These are phyloP conservation scores for Helicostylum pulchrum DNA, from an alignment of 192 early-diverging fungal species.

Conservation along the genomic window DNA sequence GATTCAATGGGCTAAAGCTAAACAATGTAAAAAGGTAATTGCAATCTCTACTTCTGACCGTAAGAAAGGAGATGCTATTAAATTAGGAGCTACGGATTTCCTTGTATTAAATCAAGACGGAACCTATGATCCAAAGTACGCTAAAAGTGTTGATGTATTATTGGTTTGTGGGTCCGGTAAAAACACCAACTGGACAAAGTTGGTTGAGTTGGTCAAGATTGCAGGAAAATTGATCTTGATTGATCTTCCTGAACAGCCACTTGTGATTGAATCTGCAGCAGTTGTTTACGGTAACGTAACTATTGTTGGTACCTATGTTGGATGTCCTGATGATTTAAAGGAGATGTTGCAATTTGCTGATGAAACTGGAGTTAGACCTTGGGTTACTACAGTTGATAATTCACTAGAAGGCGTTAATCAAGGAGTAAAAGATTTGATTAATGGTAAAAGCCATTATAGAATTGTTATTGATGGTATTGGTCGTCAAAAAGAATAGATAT, in stretches of 20 bases:
- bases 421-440: constrained; percentile 56
- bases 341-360: constrained; percentile 70
- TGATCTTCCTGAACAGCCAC: constrained; percentile 55
- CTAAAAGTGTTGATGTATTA: constrained; percentile 33
- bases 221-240: constrained; percentile 65
- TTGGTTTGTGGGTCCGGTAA: constrained; percentile 34
- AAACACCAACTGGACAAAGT: constrained; percentile 45
- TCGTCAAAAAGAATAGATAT: background rate
- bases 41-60: constrained; percentile 52
- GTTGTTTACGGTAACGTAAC: constrained; percentile 49
- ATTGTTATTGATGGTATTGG: constrained; percentile 47
- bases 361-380: constrained; percentile 58
- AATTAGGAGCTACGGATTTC: constrained; percentile 62
- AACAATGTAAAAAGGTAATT: constrained; percentile 44
- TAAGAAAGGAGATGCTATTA: constrained; percentile 54
- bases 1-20: constrained; percentile 58
- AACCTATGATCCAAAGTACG: constrained; percentile 1
- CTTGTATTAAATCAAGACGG: constrained; percentile 7
- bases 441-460: constrained; percentile 66
- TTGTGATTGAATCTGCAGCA: constrained; percentile 41
- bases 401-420: constrained; percentile 61
- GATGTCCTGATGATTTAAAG: constrained; percentile 47
- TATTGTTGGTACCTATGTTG: constrained; percentile 68
- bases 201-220: constrained; percentile 48
- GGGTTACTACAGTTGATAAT: constrained; percentile 55